These are phyloP conservation scores for Glarea lozoyensis DNA, from an alignment of 495 filamentous ascomycete genomes.

Conservation along the genomic window DNA sequence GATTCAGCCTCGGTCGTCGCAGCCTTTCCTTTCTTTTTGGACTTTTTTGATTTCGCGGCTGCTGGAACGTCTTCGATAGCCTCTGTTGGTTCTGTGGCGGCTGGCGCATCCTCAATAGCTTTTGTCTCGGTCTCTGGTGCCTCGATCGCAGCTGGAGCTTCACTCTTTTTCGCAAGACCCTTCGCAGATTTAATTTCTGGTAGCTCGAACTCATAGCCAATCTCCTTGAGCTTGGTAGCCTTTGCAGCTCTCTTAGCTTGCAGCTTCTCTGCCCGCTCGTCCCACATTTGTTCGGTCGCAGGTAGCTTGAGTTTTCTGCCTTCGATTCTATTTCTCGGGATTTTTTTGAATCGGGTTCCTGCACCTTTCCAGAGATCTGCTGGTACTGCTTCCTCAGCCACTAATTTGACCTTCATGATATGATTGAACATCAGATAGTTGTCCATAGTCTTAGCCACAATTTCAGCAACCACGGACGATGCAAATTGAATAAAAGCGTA, in stretches of 20 bases:
- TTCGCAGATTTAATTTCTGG: slow-evolving; percentile 64
- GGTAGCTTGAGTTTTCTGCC: slow-evolving; percentile 62
- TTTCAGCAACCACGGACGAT: slow-evolving; percentile 66
- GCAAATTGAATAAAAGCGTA: slow-evolving; percentile 90
- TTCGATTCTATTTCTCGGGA: slow-evolving; percentile 78
- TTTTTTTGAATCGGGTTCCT: slow-evolving; percentile 77
- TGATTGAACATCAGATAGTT: slow-evolving; percentile 94
- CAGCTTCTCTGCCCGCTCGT: slow-evolving; percentile 59
- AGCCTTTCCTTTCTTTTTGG: slow-evolving; percentile 10
- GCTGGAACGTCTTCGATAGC: slow-evolving; percentile 2
- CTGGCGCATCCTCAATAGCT: slow-evolving; percentile 10
- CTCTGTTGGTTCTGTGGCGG: slow-evolving; percentile 1
- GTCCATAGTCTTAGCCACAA: slow-evolving; percentile 91
- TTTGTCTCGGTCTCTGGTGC: slow-evolving; percentile 27
- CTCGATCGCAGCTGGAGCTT: slow-evolving; percentile 18
- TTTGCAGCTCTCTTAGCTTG: slow-evolving; percentile 55
- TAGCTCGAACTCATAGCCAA: slow-evolving; percentile 78
- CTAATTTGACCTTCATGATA: slow-evolving; percentile 74
- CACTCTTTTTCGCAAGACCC: slow-evolving; percentile 32
- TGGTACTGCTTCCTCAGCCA: slow-evolving; percentile 69
- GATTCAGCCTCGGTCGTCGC: not conserved
- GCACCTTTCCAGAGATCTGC: slow-evolving; percentile 77
- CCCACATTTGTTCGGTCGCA: slow-evolving; percentile 65
- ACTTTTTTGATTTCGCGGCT: slow-evolving; percentile 4
- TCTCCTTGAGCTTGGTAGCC: slow-evolving; percentile 62